Evolutionary conservation across 1,284 basidiomycete species (phyloP).

Genomic region (Apiotrichum siamense): DNA sequence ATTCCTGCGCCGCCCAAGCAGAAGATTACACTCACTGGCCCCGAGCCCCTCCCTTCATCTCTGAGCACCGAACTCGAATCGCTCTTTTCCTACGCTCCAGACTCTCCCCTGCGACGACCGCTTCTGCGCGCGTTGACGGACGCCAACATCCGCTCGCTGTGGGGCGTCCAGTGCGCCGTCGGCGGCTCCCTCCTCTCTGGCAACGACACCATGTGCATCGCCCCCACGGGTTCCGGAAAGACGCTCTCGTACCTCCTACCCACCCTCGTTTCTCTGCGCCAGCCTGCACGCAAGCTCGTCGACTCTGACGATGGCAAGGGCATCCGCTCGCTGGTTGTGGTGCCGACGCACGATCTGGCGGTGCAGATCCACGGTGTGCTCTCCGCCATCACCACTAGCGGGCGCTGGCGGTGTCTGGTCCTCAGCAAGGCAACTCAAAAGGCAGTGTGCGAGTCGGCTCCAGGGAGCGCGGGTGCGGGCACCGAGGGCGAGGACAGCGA

Average conservation of each 20-base stretch:
- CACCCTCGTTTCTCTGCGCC: conserved; percentile 60
- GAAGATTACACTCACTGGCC: conserved; percentile 44
- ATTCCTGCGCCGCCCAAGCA: conserved; percentile 40
- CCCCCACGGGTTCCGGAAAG: conserved; percentile 92
- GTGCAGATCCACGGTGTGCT: conserved; percentile 91
- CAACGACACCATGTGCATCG: conserved; percentile 81
- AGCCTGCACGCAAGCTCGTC: conserved; percentile 52
- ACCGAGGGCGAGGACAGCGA: conserved; percentile 14
- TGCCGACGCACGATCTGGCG: conserved; percentile 93
- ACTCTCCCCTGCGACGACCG: conserved; percentile 27
- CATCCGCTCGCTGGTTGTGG: conserved; percentile 72
- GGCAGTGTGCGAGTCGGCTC: conserved; percentile 42
- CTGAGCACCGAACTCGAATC: conserved; percentile 39
- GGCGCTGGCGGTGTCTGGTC: conserved; percentile 75
- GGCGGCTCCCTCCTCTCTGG: conserved; percentile 49
- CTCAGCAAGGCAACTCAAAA: conserved; percentile 69
- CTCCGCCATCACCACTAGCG: conserved; percentile 56
- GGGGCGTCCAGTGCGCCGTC: conserved; percentile 42
- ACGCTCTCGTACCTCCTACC: conserved; percentile 84
- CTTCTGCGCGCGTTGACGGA: conserved; percentile 23
- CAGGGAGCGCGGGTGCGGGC: conserved; percentile 12
- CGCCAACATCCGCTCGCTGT: conserved; percentile 30
- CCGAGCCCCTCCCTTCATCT: conserved; percentile 41
- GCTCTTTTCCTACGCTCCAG: conserved; percentile 22
- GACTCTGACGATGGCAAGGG: conserved; percentile 53